Percentiles rank a stretch among this genome's conserved stretches.
These are phyloP conservation scores for Jacaranda mimosifolia DNA, from an alignment of 257 asterid genomes.

Conservation along the genomic window DNA sequence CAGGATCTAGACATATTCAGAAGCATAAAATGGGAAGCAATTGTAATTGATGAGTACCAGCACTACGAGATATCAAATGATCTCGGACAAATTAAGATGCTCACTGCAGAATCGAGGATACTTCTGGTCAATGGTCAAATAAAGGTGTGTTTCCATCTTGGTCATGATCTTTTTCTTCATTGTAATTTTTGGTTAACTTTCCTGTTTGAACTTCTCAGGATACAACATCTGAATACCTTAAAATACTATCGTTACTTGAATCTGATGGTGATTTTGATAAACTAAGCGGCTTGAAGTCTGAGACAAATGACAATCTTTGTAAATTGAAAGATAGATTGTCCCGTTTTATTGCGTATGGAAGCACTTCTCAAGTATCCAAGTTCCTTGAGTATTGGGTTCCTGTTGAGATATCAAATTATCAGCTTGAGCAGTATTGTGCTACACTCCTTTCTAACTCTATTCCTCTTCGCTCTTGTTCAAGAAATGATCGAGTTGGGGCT, in stretches of 20 bases:
- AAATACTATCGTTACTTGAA: constrained; percentile 62
- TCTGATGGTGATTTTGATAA: constrained; percentile 49
- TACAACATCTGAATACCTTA: constrained; percentile 52
- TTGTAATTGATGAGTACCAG: constrained; percentile 66
- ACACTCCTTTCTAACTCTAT: constrained; percentile 62
- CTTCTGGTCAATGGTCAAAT: constrained; percentile 61
- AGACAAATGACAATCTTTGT: constrained; percentile 54
- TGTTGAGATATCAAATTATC: constrained; percentile 75
- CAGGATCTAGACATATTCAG: constrained; percentile 64
- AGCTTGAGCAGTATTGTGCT: constrained; percentile 87
- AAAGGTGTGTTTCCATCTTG: constrained; percentile 50
- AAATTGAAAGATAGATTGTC: constrained; percentile 57
- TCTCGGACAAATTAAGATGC: constrained; percentile 55
- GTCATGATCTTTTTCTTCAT: constrained; percentile 25
- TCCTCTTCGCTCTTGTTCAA: constrained; percentile 64
- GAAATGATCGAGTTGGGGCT: constrained; percentile 68
- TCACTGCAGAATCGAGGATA: constrained; percentile 52
- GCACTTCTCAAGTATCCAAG: constrained; percentile 55
- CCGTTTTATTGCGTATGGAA: constrained; percentile 48
- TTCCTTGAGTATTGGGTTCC: constrained; percentile 94
- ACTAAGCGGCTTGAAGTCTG: constrained; percentile 49
- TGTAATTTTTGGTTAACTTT: constrained; percentile 10
- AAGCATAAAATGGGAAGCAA: constrained; percentile 61
- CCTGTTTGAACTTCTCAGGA: constrained; percentile 53
- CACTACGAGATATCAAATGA: constrained; percentile 40